Base-by-base conservation (phyloP, 2,329 filamentous ascomycete genomes). In the Sclerotinia spermophila region DNA sequence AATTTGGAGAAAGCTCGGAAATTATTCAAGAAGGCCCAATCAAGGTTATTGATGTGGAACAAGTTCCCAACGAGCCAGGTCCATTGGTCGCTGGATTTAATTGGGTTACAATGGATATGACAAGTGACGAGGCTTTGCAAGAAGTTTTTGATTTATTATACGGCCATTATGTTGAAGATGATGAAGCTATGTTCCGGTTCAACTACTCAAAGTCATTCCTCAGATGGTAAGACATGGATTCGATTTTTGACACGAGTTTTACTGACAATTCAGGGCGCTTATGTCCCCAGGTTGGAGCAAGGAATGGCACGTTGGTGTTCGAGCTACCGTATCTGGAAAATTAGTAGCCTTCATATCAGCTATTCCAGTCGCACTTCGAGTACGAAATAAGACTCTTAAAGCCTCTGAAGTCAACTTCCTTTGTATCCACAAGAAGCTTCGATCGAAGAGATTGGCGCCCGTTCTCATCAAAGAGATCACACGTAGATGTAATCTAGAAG, bases 391-490 rank as follows among this genome's bases (percentile, higher is more conserved):
- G 72, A 83, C 87, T 71, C 82, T 99, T 72, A 87, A 89, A 73
- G 90, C 92, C 75, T 94, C 92, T 64, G 96, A 99, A 81, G 96
- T 99, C 82, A 99, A 99, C 84, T 99, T 98, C 82, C 90, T 99
- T 75, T 97, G 94, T 79, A 91, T 99, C 69, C 96, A 99, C 86
- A 98, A 98, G 86, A 98, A 98, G 83, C 89, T 99, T 44, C 92
- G 96, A 66, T 89, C 92, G 71, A 97, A 98, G 84, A 90, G 96
- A 68, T 88, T 99, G 58, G 90, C 96, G 0, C 96, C 96, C 0
- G 92, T 98, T 2, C 88, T 99, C 68, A 99, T 99, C 84, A 97
- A 97, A 82, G 96, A 99, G 81, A 93, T 99, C 77, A 99, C 96
- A 7, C 91, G 96, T 62, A 88, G 94, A 74, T 97, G 93, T 84